phyloP scores from a whole-genome alignment of 441 rosid genomes.

The Adansonia grandidieri region DNA sequence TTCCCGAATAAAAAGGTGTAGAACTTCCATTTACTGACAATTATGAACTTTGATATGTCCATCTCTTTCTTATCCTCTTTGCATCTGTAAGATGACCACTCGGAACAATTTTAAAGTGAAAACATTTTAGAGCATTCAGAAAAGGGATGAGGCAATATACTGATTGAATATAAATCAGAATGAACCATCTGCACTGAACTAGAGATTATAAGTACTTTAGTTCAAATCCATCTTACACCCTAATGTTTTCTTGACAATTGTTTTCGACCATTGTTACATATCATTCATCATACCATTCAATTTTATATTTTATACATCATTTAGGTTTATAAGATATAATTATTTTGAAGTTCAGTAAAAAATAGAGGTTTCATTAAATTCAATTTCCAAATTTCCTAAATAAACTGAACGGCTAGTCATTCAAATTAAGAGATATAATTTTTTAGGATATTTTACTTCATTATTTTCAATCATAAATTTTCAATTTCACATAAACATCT shows the following conservation, averaged over 20 bases:
- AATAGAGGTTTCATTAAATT: neutral
- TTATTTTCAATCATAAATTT: slow-evolving; percentile 5
- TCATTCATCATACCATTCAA: neutral
- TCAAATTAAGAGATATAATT: neutral
- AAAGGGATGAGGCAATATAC: neutral
- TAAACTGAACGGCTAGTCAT: slow-evolving; percentile 8
- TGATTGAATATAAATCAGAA: neutral
- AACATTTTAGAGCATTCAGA: neutral
- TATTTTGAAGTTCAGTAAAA: neutral
- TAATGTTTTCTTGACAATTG: slow-evolving; percentile 6
- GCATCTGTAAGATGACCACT: neutral
- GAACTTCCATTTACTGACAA: neutral
- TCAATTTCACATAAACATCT: neutral
- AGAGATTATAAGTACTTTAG: neutral
- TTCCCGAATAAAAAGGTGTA: neutral
- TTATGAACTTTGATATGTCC: neutral
- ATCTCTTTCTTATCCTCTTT: neutral
- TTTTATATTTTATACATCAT: neutral
- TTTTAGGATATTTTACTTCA: slow-evolving; percentile 2
- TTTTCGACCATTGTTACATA: neutral
- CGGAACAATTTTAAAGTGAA: neutral
- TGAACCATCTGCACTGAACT: neutral
- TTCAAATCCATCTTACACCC: slow-evolving; percentile 4
- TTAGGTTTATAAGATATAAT: neutral
- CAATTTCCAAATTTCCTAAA: slow-evolving; percentile 9